Conservation (phyloP, 2,329 filamentous ascomycete genomes). For the Curvularia sp. region DNA sequence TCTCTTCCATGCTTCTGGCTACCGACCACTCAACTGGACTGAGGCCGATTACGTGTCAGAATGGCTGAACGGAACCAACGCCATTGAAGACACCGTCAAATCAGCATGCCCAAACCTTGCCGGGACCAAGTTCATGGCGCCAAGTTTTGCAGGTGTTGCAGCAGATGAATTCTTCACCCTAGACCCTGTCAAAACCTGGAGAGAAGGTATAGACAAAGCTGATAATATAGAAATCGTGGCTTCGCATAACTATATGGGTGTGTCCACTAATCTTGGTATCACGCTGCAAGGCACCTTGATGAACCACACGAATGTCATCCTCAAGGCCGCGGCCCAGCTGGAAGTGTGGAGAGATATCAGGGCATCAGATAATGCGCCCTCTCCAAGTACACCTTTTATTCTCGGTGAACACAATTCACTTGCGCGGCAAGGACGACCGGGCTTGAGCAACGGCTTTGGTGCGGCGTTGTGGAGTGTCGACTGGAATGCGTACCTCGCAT, state of each 20-base stretch:
- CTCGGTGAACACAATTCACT: slow-evolving; percentile 69
- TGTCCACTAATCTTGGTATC: slow-evolving; percentile 64
- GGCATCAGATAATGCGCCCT: slow-evolving; percentile 52
- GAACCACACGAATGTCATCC: slow-evolving; percentile 65
- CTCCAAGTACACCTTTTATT: slow-evolving; percentile 58
- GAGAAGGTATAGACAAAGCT: slow-evolving; percentile 33
- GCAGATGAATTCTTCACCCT: slow-evolving; percentile 1
- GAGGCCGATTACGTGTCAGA: slow-evolving; percentile 54
- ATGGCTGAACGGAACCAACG: slow-evolving; percentile 11
- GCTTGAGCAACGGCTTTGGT: slow-evolving; percentile 70
- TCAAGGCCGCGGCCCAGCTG: slow-evolving; percentile 9
- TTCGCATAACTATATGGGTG: slow-evolving; percentile 69
- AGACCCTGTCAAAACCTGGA: slow-evolving; percentile 1
- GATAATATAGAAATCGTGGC: slow-evolving; percentile 60
- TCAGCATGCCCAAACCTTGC: slow-evolving; percentile 3
- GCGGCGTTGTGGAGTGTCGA: slow-evolving; percentile 71
- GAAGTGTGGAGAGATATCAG: slow-evolving; percentile 58
- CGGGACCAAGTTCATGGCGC: slow-evolving; percentile 9
- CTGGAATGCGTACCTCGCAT: slow-evolving; percentile 66
- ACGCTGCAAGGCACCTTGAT: slow-evolving; percentile 69
- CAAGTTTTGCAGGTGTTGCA: slow-evolving; percentile 13
- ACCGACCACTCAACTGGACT: slow-evolving; percentile 61
- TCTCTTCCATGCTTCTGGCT: slow-evolving; percentile 60
- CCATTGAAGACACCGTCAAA: slow-evolving; percentile 4
- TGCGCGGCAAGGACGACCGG: slow-evolving; percentile 66